These are phyloP conservation scores for Yamadazyma epiphylla DNA, from an alignment of 1,139 yeast species.

Conservation along the genomic window DNA sequence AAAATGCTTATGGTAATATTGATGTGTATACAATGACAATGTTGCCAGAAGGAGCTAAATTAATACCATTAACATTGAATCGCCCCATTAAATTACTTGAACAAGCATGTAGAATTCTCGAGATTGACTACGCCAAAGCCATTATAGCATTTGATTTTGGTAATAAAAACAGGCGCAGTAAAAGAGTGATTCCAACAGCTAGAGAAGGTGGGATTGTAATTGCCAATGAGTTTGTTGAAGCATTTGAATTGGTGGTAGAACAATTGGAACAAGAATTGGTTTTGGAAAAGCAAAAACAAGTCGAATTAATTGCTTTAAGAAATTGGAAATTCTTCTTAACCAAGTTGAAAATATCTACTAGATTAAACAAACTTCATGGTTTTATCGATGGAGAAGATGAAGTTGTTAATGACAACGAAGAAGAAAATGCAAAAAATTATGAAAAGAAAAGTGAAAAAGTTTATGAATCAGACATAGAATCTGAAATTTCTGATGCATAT, in stretches of 20 bases:
- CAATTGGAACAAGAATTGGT: conserved; percentile 54
- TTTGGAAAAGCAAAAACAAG: conserved; percentile 41
- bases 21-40: conserved; percentile 73
- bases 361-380: conserved; percentile 69
- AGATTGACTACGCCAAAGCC: conserved; percentile 82
- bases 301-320: conserved; percentile 51
- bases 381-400: conserved; percentile 11
- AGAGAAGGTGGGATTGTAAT: conserved; percentile 75
- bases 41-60: conserved; percentile 81
- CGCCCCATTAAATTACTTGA: conserved; percentile 48
- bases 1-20: conserved; percentile 77
- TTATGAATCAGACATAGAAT: no score
- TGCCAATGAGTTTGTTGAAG: conserved; percentile 60
- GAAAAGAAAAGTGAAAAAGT: no score
- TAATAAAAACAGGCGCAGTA: conserved; percentile 19
- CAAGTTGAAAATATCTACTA: conserved; percentile 66
- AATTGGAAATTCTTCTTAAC: conserved; percentile 73
- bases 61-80: conserved; percentile 21
- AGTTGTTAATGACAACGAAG: conserved; percentile 1
- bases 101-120: conserved; percentile 66
- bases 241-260: conserved; percentile 54
- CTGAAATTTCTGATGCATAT: no score
- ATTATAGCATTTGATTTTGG: conserved; percentile 80
- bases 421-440: conserved; percentile 1
- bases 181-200: conserved; percentile 51